These are phyloP conservation scores for Russula sp. DNA, from an alignment of 768 basidiomycete species.

Conservation along the genomic window DNA sequence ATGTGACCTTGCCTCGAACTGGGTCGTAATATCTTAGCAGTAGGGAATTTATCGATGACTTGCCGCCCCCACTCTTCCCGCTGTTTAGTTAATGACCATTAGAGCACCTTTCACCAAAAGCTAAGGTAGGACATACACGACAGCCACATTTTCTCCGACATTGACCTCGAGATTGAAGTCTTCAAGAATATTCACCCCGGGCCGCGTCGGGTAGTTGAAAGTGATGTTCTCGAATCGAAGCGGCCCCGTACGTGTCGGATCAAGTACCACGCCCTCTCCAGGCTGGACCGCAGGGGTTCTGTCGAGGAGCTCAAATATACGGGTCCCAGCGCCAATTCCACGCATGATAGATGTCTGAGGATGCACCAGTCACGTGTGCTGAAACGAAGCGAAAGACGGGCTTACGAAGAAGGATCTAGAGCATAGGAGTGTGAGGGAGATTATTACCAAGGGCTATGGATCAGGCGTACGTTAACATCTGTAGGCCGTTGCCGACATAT, in stretches of 20 bases:
- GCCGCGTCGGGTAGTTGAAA: slow-evolving; percentile 88
- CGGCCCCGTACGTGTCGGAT: slow-evolving; percentile 50
- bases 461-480: slow-evolving; percentile 62
- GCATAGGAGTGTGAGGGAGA: background rate
- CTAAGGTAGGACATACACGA: slow-evolving; percentile 62
- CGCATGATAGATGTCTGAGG: slow-evolving; percentile 88
- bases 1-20: slow-evolving; percentile 70
- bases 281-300: slow-evolving; percentile 68
- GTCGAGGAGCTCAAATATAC: slow-evolving; percentile 92
- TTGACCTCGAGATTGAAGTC: slow-evolving; percentile 75
- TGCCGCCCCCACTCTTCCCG: slow-evolving; percentile 90
- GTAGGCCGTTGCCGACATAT: slow-evolving; percentile 75
- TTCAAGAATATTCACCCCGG: slow-evolving; percentile 71
- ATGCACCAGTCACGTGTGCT: slow-evolving; percentile 19
- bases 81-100: slow-evolving; percentile 32
- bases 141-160: slow-evolving; percentile 82
- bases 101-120: background rate
- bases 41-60: slow-evolving; percentile 85
- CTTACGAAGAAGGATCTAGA: slow-evolving; percentile 35
- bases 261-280: slow-evolving; percentile 49
- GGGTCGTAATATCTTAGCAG: slow-evolving; percentile 89
- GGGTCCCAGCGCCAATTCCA: slow-evolving; percentile 85
- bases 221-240: slow-evolving; percentile 77
- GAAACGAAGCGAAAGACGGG: slow-evolving; percentile 28
- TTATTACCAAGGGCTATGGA: background rate